Evolutionary conservation across 2,329 filamentous ascomycete genomes (phyloP).

Genomic region (Chaetomium olivaceum): DNA sequence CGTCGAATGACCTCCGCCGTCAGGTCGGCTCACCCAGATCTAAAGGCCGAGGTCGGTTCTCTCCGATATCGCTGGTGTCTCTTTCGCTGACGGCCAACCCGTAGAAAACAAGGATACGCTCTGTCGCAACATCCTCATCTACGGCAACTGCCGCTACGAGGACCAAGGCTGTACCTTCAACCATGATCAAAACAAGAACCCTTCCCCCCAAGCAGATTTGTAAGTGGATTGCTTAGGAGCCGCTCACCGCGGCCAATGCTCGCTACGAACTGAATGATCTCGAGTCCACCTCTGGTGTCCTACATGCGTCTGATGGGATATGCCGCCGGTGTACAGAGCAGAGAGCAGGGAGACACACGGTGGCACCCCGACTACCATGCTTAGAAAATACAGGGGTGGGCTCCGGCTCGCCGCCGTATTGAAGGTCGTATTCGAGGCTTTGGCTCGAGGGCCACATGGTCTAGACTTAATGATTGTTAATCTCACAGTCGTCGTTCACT

Average conservation of each 20-base stretch:
- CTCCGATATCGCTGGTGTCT: background rate
- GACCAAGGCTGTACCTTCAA: constrained; percentile 90
- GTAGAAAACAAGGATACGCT: constrained; percentile 83
- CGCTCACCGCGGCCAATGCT: background rate
- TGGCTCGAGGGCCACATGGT: background rate
- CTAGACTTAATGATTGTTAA: background rate
- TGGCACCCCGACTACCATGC: background rate
- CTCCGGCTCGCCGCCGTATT: no score
- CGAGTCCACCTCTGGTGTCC: background rate
- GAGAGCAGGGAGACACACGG: background rate
- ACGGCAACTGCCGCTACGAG: constrained; percentile 89
- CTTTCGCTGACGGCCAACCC: constrained; percentile 23
- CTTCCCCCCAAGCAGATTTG: constrained; percentile 50
- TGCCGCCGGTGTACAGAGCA: background rate
- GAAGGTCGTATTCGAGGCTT: no score
- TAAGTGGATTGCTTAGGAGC: constrained; percentile 40
- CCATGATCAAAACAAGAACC: constrained; percentile 71
- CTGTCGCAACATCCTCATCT: constrained; percentile 90
- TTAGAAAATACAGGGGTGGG: background rate
- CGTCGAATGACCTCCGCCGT: constrained; percentile 50
- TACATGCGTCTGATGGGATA: background rate
- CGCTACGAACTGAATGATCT: background rate
- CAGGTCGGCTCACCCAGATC: constrained; percentile 58
- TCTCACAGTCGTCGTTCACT: background rate
- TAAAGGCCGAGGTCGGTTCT: constrained; percentile 47